phyloP scores from a whole-genome alignment of 1,284 basidiomycete species.

The Sporisorium scitamineum region DNA sequence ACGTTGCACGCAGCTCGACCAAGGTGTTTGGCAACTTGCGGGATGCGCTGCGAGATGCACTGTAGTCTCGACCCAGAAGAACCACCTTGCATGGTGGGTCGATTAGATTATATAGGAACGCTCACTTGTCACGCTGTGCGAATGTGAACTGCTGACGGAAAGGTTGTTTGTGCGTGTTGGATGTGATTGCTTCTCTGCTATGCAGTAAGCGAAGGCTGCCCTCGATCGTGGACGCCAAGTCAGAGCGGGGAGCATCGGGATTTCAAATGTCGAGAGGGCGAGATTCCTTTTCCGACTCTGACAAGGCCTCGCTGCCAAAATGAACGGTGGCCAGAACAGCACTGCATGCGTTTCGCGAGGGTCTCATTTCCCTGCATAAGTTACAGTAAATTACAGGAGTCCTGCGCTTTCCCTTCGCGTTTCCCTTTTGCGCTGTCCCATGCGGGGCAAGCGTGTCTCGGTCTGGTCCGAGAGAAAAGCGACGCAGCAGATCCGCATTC shows the following conservation, averaged over 20 bases:
- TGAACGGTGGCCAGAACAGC: background rate
- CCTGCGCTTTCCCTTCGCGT: background rate
- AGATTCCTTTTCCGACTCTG: too few relatives aligned
- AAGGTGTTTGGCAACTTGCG: conserved; percentile 31
- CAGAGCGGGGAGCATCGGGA: too few relatives aligned
- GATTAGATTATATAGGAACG: background rate
- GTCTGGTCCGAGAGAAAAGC: background rate
- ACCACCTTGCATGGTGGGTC: background rate
- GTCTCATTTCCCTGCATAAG: background rate
- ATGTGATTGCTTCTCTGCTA: too few relatives aligned
- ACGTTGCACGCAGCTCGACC: conserved; percentile 21
- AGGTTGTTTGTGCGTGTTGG: too few relatives aligned
- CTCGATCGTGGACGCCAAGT: too few relatives aligned
- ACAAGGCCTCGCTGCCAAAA: background rate
- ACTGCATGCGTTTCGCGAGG: background rate
- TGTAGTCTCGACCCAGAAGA: conserved; percentile 4
- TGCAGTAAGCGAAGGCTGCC: too few relatives aligned
- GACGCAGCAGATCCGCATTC: too few relatives aligned
- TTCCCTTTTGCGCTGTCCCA: background rate
- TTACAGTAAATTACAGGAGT: background rate
- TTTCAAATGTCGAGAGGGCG: too few relatives aligned
- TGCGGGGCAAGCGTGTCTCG: conserved; percentile 1
- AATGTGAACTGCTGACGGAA: background rate
- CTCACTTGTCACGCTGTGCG: background rate
- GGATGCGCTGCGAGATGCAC: conserved; percentile 37